Evolutionary conservation across 2,329 filamentous ascomycete species (phyloP).

Genomic region (Aspergillus niger): DNA sequence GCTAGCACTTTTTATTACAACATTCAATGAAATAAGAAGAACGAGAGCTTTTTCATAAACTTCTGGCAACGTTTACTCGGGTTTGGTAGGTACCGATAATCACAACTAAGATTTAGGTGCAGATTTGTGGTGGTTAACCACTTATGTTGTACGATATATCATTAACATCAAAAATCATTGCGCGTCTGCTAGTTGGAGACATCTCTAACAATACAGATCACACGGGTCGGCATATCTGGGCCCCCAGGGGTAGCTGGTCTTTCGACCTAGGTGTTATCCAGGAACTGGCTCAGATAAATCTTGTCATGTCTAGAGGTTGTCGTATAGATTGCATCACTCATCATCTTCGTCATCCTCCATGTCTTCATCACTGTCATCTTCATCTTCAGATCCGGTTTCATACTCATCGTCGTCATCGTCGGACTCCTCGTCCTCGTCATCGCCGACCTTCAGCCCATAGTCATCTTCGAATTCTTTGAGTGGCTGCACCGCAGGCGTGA

Average conservation of each 20-base stretch:
- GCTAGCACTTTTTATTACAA: too few relatives aligned
- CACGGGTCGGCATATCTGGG: constrained; percentile 14
- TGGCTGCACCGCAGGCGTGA: constrained; percentile 72
- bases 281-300: neutral
- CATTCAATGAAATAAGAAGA: too few relatives aligned
- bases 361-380: constrained; percentile 48
- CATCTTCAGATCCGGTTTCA: constrained; percentile 50
- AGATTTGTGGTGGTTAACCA: neutral
- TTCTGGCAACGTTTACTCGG: too few relatives aligned
- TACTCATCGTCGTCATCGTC: constrained; percentile 49
- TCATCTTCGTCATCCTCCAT: constrained; percentile 45
- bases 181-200: neutral
- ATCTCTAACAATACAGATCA: neutral
- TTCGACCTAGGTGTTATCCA: neutral
- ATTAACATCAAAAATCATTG: neutral
- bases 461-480: constrained; percentile 84
- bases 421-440: constrained; percentile 59
- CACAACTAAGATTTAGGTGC: too few relatives aligned
- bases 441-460: constrained; percentile 73
- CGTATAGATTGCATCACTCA: constrained; percentile 23
- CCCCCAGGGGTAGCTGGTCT: neutral
- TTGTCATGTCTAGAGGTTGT: constrained; percentile 8
- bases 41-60: too few relatives aligned
- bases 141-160: neutral
- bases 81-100: too few relatives aligned